These are phyloP conservation scores for Thalassiosira pacifica DNA, from an alignment of 352 stramenopile genomes.

Conservation along the genomic window DNA sequence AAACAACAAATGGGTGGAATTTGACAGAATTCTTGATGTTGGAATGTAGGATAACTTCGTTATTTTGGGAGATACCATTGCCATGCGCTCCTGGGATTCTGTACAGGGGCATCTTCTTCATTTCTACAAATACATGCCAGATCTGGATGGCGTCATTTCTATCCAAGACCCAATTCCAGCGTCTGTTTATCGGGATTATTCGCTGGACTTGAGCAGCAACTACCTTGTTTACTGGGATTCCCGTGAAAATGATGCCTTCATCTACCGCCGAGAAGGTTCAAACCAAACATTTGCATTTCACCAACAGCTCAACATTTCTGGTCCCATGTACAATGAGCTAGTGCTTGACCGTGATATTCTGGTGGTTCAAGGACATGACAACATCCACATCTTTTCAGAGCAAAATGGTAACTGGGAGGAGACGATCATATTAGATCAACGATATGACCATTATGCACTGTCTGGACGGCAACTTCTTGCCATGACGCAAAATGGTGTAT, in stretches of 20 bases:
- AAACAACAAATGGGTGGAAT: slow-evolving; percentile 4
- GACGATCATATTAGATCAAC: background rate
- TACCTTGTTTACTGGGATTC: slow-evolving; percentile 14
- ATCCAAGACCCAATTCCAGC: slow-evolving; percentile 7
- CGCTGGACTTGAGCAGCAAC: slow-evolving; percentile 6
- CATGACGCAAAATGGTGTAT: background rate
- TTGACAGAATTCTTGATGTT: slow-evolving; percentile 4
- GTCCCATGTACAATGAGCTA: background rate
- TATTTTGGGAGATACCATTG: slow-evolving; percentile 25
- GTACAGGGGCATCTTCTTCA: background rate
- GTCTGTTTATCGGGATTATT: background rate
- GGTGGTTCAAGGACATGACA: background rate
- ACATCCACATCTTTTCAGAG: slow-evolving; percentile 10
- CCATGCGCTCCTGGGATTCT: background rate
- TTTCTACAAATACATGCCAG: slow-evolving; percentile 7
- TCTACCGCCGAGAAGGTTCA: slow-evolving; percentile 5
- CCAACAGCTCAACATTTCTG: slow-evolving; percentile 3
- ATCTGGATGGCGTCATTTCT: background rate
- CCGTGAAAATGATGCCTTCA: background rate
- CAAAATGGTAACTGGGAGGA: slow-evolving; percentile 19
- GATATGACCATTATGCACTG: background rate
- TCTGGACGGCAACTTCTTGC: slow-evolving; percentile 22
- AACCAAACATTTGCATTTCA: background rate
- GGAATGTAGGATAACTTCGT: background rate
- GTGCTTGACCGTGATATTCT: slow-evolving; percentile 16